Conservation (phyloP, 129 eudicot genomes). For the Mikania micrantha region DNA sequence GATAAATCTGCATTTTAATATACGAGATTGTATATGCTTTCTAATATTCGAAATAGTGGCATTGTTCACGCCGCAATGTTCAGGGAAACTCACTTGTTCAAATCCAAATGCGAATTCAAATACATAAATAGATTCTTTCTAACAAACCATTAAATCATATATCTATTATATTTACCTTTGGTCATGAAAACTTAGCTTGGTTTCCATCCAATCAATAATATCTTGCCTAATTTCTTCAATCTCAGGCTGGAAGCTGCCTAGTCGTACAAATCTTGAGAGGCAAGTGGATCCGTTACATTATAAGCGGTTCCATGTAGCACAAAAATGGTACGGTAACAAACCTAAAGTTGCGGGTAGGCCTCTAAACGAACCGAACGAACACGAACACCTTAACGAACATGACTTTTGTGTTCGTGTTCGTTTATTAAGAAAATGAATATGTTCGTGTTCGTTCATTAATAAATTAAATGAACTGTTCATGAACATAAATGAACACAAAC, state of each 20-base stretch:
- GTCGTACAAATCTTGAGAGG: conserved; percentile 84
- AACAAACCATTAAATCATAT: conserved; percentile 21
- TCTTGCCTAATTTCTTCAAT: conserved; percentile 88
- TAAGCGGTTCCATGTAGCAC: conserved; percentile 97
- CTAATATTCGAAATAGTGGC: too few species aligned
- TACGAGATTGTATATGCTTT: too few species aligned
- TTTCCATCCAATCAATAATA: conserved; percentile 92
- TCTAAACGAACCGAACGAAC: too few species aligned
- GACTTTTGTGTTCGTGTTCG: too few species aligned
- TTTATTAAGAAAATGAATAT: too few species aligned
- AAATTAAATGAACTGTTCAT: too few species aligned
- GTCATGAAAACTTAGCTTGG: conserved; percentile 30
- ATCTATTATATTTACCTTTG: conserved; percentile 18
- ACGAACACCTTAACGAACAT: too few species aligned
- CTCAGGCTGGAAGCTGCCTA: conserved; percentile 92
- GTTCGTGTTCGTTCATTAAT: too few species aligned
- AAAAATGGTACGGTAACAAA: conserved; percentile 78
- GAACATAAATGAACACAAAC: too few species aligned
- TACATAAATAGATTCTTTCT: neutral
- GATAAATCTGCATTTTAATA: too few species aligned
- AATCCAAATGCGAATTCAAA: neutral
- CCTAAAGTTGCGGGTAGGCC: conserved; percentile 64
- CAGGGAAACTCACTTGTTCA: too few species aligned
- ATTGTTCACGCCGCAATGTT: too few species aligned
- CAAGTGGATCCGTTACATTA: conserved; percentile 90